Evolutionary conservation across 31 red algal species (phyloP).

Genomic region (Asparagopsis taxiformis): DNA sequence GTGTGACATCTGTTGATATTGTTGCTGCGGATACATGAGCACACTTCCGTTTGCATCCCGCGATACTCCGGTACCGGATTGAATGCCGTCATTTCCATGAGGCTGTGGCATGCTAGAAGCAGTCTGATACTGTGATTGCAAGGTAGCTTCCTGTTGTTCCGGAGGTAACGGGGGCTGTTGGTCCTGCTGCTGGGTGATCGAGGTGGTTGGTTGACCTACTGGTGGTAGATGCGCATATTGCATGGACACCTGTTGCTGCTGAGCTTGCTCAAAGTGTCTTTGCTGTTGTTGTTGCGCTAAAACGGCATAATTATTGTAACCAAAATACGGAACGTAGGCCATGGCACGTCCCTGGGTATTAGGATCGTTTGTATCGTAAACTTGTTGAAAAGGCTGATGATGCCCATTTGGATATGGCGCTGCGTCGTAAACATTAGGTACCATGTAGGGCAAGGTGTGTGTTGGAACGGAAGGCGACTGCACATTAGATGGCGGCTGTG

Average conservation of each 20-base stretch:
- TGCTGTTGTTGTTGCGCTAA: conserved; percentile 48
- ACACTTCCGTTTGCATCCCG: conserved; percentile 12
- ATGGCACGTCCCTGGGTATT: conserved; percentile 27
- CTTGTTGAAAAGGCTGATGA: conserved; percentile 35
- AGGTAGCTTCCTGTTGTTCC: too few species aligned
- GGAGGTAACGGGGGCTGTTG: too few species aligned
- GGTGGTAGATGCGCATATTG: conserved; percentile 28
- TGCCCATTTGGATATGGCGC: conserved; percentile 50
- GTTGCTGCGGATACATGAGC: conserved; percentile 11
- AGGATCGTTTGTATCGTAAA: conserved; percentile 50
- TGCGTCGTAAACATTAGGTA: conserved; percentile 47
- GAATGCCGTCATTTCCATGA: background rate
- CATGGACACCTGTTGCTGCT: conserved; percentile 25
- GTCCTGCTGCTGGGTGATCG: too few species aligned
- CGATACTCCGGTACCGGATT: background rate
- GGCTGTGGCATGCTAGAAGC: background rate
- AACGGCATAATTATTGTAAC: conserved; percentile 50
- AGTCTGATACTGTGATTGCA: too few species aligned
- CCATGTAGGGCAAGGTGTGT: conserved; percentile 35
- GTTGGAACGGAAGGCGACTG: conserved; percentile 25
- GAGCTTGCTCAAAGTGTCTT: conserved; percentile 42
- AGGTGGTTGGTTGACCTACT: too few species aligned
- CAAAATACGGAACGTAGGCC: conserved; percentile 61
- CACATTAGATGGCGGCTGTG: conserved; percentile 1
- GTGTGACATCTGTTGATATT: background rate